Evolutionary conservation across 2,329 filamentous ascomycete species (phyloP), one percentile per base, ranked within the genome.

Genomic region (Pseudogymnoascus sp.): DNA sequence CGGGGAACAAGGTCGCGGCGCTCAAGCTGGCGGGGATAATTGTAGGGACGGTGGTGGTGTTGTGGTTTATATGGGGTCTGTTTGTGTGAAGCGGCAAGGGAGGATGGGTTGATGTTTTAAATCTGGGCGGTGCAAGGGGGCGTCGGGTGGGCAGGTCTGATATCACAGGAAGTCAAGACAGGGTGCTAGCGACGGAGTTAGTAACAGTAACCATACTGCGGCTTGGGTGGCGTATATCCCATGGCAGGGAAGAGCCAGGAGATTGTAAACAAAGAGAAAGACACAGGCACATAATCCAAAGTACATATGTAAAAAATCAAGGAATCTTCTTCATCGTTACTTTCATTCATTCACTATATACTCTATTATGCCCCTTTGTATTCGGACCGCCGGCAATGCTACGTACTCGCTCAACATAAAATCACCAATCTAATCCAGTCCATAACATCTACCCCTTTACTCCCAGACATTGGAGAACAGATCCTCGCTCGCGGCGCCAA

Each of bases 401-500:
- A 56, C 50, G 50, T 56, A 56, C 50, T 33, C 50, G 50, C 50
- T 56, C 26, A 56, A 56, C 50, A 56, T 56, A 13, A 56, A 56
- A 56, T 56, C 50, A 56, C 50, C 10, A 56, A 19, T 4, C 26
- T 6, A 29, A 31, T 33, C 26, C 26, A 29, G 24, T 6, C 26
- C 29, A n/a, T 37, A 19, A 31, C 29, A 21, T 38, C 26, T 37
- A 44, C 63, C 61, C 59, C 61, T 69, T 70, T 66, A 97, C 78
- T 92, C 84, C 93, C 93, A 97, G 60, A 97, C 93, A 75, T 97
- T 97, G 33, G 89, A 92, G 76, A 97, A 97, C 71, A 97, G 75
- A 77, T 97, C 93, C 68, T 97, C 93, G 62, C 85, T 86, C 62
- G 81, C 85, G 19, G 83, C 86, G n/a, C 33, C 33, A 68, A 87